Base-by-base conservation (phyloP, 148 eudicot species). In the Vaccinium myrtillus region DNA sequence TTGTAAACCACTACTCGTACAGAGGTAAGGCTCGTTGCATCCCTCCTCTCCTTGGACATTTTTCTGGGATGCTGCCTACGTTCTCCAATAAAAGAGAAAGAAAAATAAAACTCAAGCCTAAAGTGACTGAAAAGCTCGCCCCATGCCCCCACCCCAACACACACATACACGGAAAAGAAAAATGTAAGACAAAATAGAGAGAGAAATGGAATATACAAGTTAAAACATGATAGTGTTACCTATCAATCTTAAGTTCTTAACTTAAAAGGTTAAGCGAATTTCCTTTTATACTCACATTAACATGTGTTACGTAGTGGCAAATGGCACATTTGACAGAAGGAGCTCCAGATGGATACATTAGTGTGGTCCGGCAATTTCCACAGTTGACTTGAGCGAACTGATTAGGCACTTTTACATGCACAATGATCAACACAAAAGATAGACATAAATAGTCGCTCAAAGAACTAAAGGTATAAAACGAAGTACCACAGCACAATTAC, bases 281-380 rank as follows among this genome's bases (percentile, higher is more conserved):
- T 19, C 51, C 74, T 36, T 36, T 73, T 78, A 53, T 32, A 92
- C 98, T 94, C 81, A 93, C 98, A 82, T 90, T 94, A 25, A 93
- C 92, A 83, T 92, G 90, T 27, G 98, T 94, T 81, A 95, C 86
- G 84, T 85, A 90, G 16, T 95, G 96, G 89, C 98, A 95, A 88
- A 95, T 86, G 78, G 98, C 98, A 84, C 98, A 95, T 89, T 91
- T 95, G 77, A 95, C 98, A 58, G 98, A 95, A 46, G 93, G 94
- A 69, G 98, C 96, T 87, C 98, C 98, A 86, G 78, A 88, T 5
- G 98, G 96, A 87, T 95, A 95, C 98, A 95, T 94, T 69, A 95
- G 92, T 61, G 85, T 87, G 69, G 90, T 93, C 65, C 84, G 93
- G 85, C 98, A 95, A 79, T 90, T 91, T 63, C 98, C 98, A 88